phyloP scores from a whole-genome alignment of 352 stramenopile species.

The Pythium aristosporum region DNA sequence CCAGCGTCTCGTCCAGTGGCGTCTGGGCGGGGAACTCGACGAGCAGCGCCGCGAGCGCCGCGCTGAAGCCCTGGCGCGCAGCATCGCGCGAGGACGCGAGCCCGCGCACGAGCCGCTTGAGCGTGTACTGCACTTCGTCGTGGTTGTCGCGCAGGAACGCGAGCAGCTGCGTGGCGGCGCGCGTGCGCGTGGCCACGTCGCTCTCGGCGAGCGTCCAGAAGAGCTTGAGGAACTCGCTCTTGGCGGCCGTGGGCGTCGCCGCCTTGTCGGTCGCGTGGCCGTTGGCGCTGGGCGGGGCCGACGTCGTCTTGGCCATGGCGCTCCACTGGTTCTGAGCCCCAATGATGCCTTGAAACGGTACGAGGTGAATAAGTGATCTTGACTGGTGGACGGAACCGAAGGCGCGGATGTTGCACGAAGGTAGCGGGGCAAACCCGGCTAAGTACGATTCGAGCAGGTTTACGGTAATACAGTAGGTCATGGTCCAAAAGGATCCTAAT shows the following conservation, averaged over 20 bases:
- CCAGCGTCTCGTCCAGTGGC: conserved; percentile 49
- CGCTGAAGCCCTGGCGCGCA: conserved; percentile 88
- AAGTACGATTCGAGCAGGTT: conserved; percentile 18
- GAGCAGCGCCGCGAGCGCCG: conserved; percentile 74
- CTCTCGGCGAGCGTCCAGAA: conserved; percentile 87
- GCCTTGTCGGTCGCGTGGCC: neutral
- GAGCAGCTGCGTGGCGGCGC: conserved; percentile 63
- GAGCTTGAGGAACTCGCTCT: conserved; percentile 82
- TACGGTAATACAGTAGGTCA: conserved; percentile 4
- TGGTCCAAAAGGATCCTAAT: neutral
- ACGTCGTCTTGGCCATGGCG: conserved; percentile 26
- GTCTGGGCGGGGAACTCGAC: conserved; percentile 43
- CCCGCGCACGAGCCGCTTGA: conserved; percentile 90
- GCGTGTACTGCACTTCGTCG: conserved; percentile 84
- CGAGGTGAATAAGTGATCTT: conserved; percentile 28
- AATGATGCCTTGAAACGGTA: conserved; percentile 29
- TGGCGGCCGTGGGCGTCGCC: conserved; percentile 27
- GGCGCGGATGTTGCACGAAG: conserved; percentile 17
- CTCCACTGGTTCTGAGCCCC: neutral
- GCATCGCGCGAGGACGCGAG: conserved; percentile 87
- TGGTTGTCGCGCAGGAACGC: conserved; percentile 31
- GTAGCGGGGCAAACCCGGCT: conserved; percentile 10
- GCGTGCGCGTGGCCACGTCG: conserved; percentile 52
- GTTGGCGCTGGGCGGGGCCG: conserved; percentile 4
- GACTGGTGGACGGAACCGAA: conserved; percentile 33